Conservation (phyloP, 169 alveolate genomes). For the Plasmodium coatneyi region DNA sequence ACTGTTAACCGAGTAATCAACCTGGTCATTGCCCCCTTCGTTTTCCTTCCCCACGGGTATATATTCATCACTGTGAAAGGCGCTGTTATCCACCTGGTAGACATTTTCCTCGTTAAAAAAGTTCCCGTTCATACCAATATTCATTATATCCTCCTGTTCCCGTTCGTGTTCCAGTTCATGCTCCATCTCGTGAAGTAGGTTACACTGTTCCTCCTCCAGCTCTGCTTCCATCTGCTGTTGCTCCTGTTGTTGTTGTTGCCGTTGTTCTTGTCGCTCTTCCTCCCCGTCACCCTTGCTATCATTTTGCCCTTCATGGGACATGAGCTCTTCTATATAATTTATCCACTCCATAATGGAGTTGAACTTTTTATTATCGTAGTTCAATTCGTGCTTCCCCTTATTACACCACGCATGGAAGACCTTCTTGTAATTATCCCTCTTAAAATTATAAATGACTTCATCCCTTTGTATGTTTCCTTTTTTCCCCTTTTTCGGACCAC, state of each 20-base stretch:
- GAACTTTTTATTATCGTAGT: conserved; percentile 65
- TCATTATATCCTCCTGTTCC: neutral
- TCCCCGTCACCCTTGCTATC: neutral
- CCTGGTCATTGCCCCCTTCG: neutral
- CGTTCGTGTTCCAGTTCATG: neutral
- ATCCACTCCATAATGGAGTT: conserved; percentile 74
- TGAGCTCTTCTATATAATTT: conserved; percentile 55
- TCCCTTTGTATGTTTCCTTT: conserved; percentile 42
- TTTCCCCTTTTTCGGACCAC: neutral
- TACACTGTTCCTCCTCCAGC: neutral
- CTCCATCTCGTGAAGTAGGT: neutral
- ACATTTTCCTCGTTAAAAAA: conserved; percentile 4
- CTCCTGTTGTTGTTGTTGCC: neutral
- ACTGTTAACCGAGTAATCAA: neutral
- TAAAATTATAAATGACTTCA: conserved; percentile 67
- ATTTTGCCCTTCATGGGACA: conserved; percentile 24
- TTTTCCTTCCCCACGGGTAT: neutral
- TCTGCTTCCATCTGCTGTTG: neutral
- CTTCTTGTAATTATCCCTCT: conserved; percentile 45
- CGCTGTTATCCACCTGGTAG: neutral
- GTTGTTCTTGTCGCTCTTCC: neutral
- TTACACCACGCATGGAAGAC: conserved; percentile 73
- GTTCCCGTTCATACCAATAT: neutral
- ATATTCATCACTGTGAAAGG: neutral
- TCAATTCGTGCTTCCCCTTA: conserved; percentile 70